Base-by-base conservation (phyloP, 2,329 filamentous ascomycete species). In the Alternaria longipes region DNA sequence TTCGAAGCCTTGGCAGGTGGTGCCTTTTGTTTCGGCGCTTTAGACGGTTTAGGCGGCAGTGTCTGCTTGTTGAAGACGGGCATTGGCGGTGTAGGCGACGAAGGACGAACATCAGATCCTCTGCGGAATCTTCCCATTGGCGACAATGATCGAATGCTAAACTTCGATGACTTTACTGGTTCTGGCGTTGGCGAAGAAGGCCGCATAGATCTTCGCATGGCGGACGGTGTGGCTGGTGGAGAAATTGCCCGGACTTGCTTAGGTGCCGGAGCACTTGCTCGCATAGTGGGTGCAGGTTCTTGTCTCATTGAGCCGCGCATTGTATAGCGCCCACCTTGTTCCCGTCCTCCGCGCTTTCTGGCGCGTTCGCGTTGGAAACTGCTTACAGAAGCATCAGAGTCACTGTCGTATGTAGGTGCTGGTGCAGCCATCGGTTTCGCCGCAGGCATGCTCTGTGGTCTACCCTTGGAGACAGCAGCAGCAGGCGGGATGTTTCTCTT, bases 261-360 rank as follows among this genome's bases (percentile, higher is more conserved):
- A 26, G 80, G 74, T 44, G 81, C 77, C 30, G 70, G 68, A 24
- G 60, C 65, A 45, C 52, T 56, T 9, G 78, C 74, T 47, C 74
- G 69, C 70, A 76, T 71, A 11, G 73, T 73, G 18, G 74, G 74
- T 16, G 71, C 62, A 38, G 74, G 64, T 28, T 67, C 66, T 49
- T 64, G 60, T 40, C 93, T 86, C 91, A 97, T 91, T 2, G 91
- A 92, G 53, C 84, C 85, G 59, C 89, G 89, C 83, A 97, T 92
- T 1, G 82, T 85, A 54, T 88, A 85, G 24, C 79, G 72, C 4
- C 81, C 81, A 0, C 84, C 83, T 44, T 83, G 70, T 54, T 57
- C 74, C 3, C 63, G 57, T 62, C 50, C 60, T 54, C 59, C 67
- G 59, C 81, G 74, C 38, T 84, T 80, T 62, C 86, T 67, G 30